A percentile compares a stretch with the other conserved stretches of the same genome.
Evolutionary conservation across 2,329 filamentous ascomycete species (phyloP).

Genomic region (Pochonia chlamydosporia): DNA sequence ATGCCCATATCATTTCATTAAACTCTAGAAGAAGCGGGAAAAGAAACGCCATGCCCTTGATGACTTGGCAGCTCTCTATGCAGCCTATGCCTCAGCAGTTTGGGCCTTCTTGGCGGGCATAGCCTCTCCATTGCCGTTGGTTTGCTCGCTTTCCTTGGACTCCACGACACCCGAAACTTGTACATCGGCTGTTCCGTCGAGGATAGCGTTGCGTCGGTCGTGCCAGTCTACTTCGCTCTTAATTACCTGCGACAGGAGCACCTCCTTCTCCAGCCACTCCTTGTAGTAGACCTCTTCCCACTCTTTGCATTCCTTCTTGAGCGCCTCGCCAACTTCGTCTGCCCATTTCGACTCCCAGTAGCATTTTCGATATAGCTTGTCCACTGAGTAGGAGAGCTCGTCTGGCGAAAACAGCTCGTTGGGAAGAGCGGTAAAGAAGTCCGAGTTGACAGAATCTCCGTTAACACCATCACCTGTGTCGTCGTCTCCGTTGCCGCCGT

Average conservation of each 20-base stretch:
- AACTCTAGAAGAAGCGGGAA: too few species aligned
- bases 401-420: conserved; percentile 57
- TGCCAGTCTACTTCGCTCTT: conserved; percentile 62
- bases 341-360: conserved; percentile 69
- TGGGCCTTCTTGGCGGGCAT: conserved; percentile 5
- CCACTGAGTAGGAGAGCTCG: conserved; percentile 56
- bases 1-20: not conserved
- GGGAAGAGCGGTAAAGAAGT: conserved; percentile 50
- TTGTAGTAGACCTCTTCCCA: conserved; percentile 62
- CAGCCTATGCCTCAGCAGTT: conserved; percentile 3
- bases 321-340: conserved; percentile 56
- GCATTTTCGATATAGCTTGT: conserved; percentile 62
- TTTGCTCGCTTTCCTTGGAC: conserved; percentile 18
- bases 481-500: conserved; percentile 51
- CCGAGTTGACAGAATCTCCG: conserved; percentile 50
- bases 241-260: conserved; percentile 68
- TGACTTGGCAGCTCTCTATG: too few species aligned
- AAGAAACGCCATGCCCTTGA: too few species aligned
- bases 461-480: conserved; percentile 46
- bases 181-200: conserved; percentile 42
- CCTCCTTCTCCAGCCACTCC: conserved; percentile 77
- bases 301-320: conserved; percentile 59
- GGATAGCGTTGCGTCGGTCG: conserved; percentile 48
- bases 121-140: conserved; percentile 15
- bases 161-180: conserved; percentile 30